Percentiles rank a stretch among this genome's conserved stretches.
Evolutionary conservation across 169 alveolate genomes (phyloP).

Genomic region (Plasmodium fragile): DNA sequence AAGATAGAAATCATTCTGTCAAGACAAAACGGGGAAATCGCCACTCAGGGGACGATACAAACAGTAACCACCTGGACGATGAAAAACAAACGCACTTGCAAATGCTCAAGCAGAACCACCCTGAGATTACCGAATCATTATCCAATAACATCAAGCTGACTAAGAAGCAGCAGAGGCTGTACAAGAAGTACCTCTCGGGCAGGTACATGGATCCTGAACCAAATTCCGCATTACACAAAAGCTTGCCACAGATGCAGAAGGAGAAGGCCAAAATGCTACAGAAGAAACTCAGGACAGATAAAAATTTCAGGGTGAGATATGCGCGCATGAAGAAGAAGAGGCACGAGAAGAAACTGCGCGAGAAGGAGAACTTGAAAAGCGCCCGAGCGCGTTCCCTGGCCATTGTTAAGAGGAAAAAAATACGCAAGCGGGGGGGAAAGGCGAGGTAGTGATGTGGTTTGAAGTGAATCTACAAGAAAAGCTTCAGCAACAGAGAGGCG

Average conservation of each 20-base stretch:
- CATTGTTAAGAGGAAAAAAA: conserved; percentile 27
- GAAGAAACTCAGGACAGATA: conserved; percentile 49
- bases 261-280: conserved; percentile 28
- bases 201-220: conserved; percentile 6
- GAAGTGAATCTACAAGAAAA: background rate
- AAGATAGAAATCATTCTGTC: background rate
- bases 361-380: conserved; percentile 33
- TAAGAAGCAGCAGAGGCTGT: conserved; percentile 76
- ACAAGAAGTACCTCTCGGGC: conserved; percentile 62
- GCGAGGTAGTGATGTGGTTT: background rate
- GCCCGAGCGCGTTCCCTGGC: conserved; percentile 44
- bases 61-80: background rate
- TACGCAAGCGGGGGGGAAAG: background rate
- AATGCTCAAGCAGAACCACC: conserved; percentile 53
- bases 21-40: background rate
- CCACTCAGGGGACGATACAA: background rate
- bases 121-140: conserved; percentile 77
- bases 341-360: conserved; percentile 7
- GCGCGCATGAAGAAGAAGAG: conserved; percentile 22
- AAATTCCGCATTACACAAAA: background rate
- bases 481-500: background rate
- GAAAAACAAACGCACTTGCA: conserved; percentile 2
- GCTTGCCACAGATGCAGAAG: background rate
- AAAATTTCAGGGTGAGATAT: conserved; percentile 20
- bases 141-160: conserved; percentile 76